These are phyloP conservation scores for Lithospermum erythrorhizon DNA, from an alignment of 257 asterid species.

Conservation along the genomic window DNA sequence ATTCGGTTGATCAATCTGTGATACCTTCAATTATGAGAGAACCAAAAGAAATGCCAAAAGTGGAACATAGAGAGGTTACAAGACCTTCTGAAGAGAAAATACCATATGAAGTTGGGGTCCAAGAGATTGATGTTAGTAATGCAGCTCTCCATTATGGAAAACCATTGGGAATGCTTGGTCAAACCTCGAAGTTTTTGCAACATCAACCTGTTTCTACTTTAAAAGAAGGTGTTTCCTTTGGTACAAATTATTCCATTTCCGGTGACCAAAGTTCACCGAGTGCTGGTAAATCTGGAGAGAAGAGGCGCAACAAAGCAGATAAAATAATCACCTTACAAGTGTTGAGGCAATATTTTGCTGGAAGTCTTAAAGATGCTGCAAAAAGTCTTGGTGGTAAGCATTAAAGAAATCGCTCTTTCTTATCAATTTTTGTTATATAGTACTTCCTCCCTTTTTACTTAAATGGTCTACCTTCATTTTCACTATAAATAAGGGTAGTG, in stretches of 20 bases:
- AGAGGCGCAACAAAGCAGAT: constrained; percentile 58
- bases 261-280: constrained; percentile 29
- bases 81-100: constrained; percentile 13
- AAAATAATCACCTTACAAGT: constrained; percentile 64
- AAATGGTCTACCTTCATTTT: background rate
- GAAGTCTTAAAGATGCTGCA: constrained; percentile 95
- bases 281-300: constrained; percentile 33
- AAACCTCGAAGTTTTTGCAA: constrained; percentile 16
- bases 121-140: constrained; percentile 18
- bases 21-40: constrained; percentile 13
- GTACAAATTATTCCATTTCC: constrained; percentile 25
- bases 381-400: constrained; percentile 77
- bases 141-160: constrained; percentile 25
- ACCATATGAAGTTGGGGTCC: constrained; percentile 8
- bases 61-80: constrained; percentile 11
- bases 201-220: constrained; percentile 26
- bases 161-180: constrained; percentile 8
- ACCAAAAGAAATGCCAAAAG: constrained; percentile 13
- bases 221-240: constrained; percentile 22
- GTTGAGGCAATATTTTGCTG: constrained; percentile 87
- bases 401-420: background rate
- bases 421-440: background rate
- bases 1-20: constrained; percentile 10
- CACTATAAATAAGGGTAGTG: no score
- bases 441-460: background rate